A percentile compares a stretch with the other conserved stretches of the same genome.
Evolutionary conservation across 73 alveolate species (phyloP).

Genomic region (Stentor roeselii): DNA sequence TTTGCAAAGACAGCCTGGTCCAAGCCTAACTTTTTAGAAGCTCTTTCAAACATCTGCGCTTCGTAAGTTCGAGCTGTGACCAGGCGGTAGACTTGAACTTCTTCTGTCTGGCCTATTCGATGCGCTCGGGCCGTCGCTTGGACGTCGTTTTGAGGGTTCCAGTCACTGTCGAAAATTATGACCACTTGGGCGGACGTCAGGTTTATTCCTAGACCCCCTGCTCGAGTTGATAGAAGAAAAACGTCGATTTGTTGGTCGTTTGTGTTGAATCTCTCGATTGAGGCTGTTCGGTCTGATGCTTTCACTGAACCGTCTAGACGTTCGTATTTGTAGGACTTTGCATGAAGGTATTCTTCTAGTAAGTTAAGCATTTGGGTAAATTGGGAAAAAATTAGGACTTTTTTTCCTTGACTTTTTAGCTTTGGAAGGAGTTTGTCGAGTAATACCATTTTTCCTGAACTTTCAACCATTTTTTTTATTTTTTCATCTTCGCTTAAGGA

Average conservation of each 20-base stretch:
- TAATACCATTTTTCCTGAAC: conserved; percentile 85
- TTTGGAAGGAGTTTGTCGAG: conserved; percentile 80
- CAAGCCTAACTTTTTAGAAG: conserved; percentile 84
- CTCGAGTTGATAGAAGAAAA: conserved; percentile 93
- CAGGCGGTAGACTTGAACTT: conserved; percentile 94
- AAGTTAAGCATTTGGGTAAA: conserved; percentile 91
- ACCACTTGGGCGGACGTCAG: conserved; percentile 98
- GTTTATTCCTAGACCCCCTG: conserved; percentile 98
- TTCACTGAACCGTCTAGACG: conserved; percentile 94
- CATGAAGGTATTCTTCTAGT: conserved; percentile 78
- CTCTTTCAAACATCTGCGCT: conserved; percentile 94
- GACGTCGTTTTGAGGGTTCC: conserved; percentile 97
- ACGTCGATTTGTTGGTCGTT: conserved; percentile 47
- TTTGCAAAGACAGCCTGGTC: conserved; percentile 85
- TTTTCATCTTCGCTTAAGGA: conserved; percentile 48
- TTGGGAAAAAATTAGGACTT: conserved; percentile 95
- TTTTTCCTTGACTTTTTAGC: conserved; percentile 75
- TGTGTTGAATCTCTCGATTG: conserved; percentile 83
- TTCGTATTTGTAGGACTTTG: conserved; percentile 75
- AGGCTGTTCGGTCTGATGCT: conserved; percentile 85
- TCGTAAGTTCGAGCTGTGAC: conserved; percentile 94
- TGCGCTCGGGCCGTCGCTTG: conserved; percentile 99
- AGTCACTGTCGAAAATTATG: conserved; percentile 96
- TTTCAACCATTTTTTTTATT: conserved; percentile 62
- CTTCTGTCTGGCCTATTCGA: conserved; percentile 96